Percentiles rank a stretch among this genome's conserved stretches.
Evolutionary conservation across 2,329 filamentous ascomycete species (phyloP).

Genomic region (Pyrenochaeta sp.): DNA sequence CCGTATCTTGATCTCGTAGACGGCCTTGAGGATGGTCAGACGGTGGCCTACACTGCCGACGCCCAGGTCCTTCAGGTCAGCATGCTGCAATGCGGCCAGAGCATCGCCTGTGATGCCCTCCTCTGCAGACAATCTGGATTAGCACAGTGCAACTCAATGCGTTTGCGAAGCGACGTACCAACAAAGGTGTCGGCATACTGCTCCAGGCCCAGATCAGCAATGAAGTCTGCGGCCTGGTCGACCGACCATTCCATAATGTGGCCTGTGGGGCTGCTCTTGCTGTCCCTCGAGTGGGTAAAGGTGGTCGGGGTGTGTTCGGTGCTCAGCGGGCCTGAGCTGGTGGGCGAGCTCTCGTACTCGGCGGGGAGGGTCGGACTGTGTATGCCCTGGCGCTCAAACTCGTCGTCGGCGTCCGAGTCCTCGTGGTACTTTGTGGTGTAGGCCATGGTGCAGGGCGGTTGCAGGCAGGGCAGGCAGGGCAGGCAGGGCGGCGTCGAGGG

Average conservation of each 20-base stretch:
- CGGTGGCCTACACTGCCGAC: slow-evolving; percentile 92
- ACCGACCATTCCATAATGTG: slow-evolving; percentile 82
- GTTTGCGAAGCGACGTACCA: slow-evolving; percentile 67
- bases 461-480: slow-evolving; percentile 16
- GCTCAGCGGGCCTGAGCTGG: slow-evolving; percentile 75
- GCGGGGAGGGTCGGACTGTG: slow-evolving; percentile 68
- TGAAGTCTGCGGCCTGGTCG: slow-evolving; percentile 90
- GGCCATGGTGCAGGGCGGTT: slow-evolving; percentile 49
- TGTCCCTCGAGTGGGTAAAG: slow-evolving; percentile 70
- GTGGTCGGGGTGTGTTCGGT: slow-evolving; percentile 82
- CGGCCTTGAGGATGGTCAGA: slow-evolving; percentile 91
- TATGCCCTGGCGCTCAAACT: slow-evolving; percentile 78
- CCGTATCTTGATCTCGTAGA: slow-evolving; percentile 95
- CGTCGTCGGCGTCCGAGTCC: slow-evolving; percentile 77
- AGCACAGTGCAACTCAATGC: slow-evolving; percentile 4
- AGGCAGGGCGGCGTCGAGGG: slow-evolving; percentile 6
- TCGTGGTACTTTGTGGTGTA: slow-evolving; percentile 71
- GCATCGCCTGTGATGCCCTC: slow-evolving; percentile 95
- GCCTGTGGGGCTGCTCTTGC: slow-evolving; percentile 74
- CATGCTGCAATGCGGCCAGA: slow-evolving; percentile 85
- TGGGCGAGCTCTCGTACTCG: slow-evolving; percentile 74
- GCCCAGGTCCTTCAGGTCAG: slow-evolving; percentile 95
- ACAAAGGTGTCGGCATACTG: slow-evolving; percentile 86
- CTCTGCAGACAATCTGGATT: slow-evolving; percentile 62
- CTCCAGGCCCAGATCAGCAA: slow-evolving; percentile 78